Evolutionary conservation across 1,139 yeast species (phyloP).

Genomic region (Yamadazyma trypodendri): DNA sequence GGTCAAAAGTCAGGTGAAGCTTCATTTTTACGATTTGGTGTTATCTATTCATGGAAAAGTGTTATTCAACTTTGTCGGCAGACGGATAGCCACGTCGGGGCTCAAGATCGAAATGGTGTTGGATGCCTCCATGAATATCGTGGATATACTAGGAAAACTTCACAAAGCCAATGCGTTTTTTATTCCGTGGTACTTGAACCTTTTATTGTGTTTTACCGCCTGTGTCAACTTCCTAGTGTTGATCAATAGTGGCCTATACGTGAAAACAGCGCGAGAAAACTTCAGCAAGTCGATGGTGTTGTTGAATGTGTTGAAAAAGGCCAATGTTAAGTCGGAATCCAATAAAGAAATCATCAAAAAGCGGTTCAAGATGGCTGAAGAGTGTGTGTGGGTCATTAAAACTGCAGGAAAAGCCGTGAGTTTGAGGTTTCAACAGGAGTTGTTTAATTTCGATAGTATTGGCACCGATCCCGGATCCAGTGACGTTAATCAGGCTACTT

Average conservation of each 20-base stretch:
- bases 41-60: constrained; percentile 38
- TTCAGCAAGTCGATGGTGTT: constrained; percentile 27
- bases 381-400: constrained; percentile 64
- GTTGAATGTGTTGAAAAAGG: constrained; percentile 25
- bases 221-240: constrained; percentile 47
- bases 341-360: constrained; percentile 39
- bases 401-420: constrained; percentile 53
- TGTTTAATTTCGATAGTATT: constrained; percentile 32
- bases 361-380: constrained; percentile 58
- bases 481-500: constrained; percentile 50
- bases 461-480: constrained; percentile 62
- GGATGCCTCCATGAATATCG: constrained; percentile 34
- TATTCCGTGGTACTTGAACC: constrained; percentile 56
- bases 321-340: constrained; percentile 31
- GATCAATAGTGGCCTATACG: constrained; percentile 41
- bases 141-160: constrained; percentile 33
- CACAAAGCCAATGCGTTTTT: constrained; percentile 34
- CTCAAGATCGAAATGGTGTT: constrained; percentile 34
- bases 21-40: constrained; percentile 42
- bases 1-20: constrained; percentile 38
- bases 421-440: constrained; percentile 44
- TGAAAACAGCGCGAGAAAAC: constrained; percentile 24
- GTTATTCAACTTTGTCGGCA: constrained; percentile 35
- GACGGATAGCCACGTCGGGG: constrained; percentile 31
- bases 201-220: constrained; percentile 46